Conservation (phyloP, 371 early-diverging fungal genomes). For the Saksenaea vasiformis region DNA sequence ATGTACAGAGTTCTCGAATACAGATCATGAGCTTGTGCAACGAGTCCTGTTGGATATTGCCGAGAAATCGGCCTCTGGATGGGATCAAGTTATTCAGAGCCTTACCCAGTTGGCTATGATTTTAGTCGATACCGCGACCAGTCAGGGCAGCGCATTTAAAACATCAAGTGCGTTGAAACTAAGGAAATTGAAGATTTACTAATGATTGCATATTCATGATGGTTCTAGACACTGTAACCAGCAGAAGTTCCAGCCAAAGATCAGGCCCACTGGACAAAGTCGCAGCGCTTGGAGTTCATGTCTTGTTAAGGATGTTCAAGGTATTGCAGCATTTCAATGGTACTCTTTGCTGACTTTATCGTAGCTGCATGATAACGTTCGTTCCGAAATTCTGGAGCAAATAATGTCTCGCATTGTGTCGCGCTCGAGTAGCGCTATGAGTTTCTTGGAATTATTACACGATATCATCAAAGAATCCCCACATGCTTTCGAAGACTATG, state of each 20-base stretch:
- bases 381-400: conserved; percentile 62
- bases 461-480: conserved; percentile 46
- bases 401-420: conserved; percentile 63
- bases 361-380: conserved; percentile 58
- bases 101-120: conserved; percentile 56
- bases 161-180: conserved; percentile 1
- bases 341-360: background rate
- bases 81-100: conserved; percentile 67
- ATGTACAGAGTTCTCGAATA: conserved; percentile 20
- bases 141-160: conserved; percentile 24
- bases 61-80: conserved; percentile 54
- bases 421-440: conserved; percentile 47
- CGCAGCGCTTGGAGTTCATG: conserved; percentile 39
- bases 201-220: background rate
- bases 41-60: conserved; percentile 28
- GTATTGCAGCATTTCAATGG: conserved; percentile 26
- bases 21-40: conserved; percentile 11
- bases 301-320: conserved; percentile 53
- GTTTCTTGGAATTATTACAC: conserved; percentile 53
- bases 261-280: conserved; percentile 28
- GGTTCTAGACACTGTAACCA: conserved; percentile 12
- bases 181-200: background rate
- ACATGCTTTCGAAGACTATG: conserved; percentile 28
- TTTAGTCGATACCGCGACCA: conserved; percentile 50
- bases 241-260: conserved; percentile 17